A percentile compares a stretch with the other conserved stretches of the same genome.
These are phyloP conservation scores for Xylaria digitata DNA, from an alignment of 2,329 filamentous ascomycete species.

Conservation along the genomic window DNA sequence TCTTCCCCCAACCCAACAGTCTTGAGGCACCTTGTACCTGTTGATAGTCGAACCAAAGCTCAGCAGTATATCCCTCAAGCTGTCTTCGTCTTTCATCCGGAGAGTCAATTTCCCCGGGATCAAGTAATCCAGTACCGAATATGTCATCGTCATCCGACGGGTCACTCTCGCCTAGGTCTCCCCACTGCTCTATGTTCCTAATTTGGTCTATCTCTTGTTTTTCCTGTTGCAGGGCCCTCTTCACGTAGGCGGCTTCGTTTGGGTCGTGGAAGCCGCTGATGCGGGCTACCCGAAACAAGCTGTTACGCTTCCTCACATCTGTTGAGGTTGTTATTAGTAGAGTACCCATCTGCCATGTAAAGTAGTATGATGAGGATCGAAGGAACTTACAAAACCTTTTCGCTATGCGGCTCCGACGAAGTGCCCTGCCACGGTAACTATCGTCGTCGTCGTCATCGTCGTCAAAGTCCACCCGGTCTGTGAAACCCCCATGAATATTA, in stretches of 20 bases:
- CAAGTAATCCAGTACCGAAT: background rate
- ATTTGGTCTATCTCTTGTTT: background rate
- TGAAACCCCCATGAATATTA: no score
- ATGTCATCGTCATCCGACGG: background rate
- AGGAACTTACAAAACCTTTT: slow-evolving; percentile 24
- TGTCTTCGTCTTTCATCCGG: slow-evolving; percentile 23
- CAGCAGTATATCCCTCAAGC: slow-evolving; percentile 13
- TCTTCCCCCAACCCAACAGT: slow-evolving; percentile 5
- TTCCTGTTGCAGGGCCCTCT: slow-evolving; percentile 22
- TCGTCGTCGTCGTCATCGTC: background rate
- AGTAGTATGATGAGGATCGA: no score
- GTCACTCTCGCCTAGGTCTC: background rate
- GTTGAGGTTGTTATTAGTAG: background rate
- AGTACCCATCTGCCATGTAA: no score
- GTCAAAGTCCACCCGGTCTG: no score
- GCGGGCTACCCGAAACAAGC: slow-evolving; percentile 5
- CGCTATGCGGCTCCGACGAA: background rate
- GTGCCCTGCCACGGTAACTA: background rate
- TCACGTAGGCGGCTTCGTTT: slow-evolving; percentile 13
- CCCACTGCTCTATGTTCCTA: background rate
- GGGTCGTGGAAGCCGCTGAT: background rate
- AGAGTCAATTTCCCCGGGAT: slow-evolving; percentile 7
- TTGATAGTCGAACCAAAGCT: background rate
- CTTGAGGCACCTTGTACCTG: background rate
- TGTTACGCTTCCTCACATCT: slow-evolving; percentile 9